Base-by-base conservation (phyloP, 106 monocot genomes). In the Agapanthus africanus region DNA sequence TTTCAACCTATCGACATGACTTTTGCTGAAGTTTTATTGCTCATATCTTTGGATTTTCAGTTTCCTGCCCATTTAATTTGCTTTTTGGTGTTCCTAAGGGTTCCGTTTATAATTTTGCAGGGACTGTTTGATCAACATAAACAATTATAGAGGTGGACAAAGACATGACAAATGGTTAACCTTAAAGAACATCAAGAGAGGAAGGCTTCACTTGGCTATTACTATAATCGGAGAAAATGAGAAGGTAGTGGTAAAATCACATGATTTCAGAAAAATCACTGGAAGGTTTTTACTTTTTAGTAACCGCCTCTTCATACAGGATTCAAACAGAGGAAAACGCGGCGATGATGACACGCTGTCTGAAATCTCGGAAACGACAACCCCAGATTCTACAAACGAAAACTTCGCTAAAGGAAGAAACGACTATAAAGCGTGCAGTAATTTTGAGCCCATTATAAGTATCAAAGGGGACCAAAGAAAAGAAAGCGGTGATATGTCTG, bases 131-230 rank as follows among this genome's bases (percentile, higher is more conserved):
- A 64, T 99, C 26, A 73, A 85, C 56, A 72, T 89, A 31, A 76
- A 80, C 44, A 77, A 87, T 0, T 59, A 85, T 18, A 82, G 77
- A 63, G 92, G 80, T 63, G 92, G 97, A 47, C 79, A 77, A 50
- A 87, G 92, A 69, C 85, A 99, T 81, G 97, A 99, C 37, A 81
- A 77, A 50, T 99, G 97, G 97, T 15, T 93, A 36, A 21, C 80
- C 19, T 59, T 99, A 40, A 52, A 73, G 44, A 85, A 92, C 46
- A 73, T 92, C 37, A 92, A 90, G 57, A 85, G 66, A 76, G 97
- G 97, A 74, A 87, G 81, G 54, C 59, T 92, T 54, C 97, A 79
- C 64, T 46, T 99, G 13, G 92, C 89, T 54, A 61, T 99, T 54
- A 99, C 97, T 37, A 66, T 95, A 34, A 9, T 77, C 61, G 82